These are phyloP conservation scores for Aleurites moluccanus DNA, from an alignment of 441 rosid genomes.

Conservation along the genomic window DNA sequence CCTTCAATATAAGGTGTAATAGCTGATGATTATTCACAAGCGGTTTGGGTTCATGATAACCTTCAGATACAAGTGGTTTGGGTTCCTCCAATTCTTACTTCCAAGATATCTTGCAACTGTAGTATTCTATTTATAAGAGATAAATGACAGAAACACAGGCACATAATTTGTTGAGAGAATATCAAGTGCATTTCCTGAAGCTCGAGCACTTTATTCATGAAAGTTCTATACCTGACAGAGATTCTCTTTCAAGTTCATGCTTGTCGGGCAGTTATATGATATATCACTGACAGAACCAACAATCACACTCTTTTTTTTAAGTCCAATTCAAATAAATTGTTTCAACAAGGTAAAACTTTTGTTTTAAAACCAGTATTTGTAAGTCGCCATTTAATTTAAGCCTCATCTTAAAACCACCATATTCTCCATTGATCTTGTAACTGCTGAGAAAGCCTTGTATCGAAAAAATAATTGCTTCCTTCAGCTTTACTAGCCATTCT, in stretches of 20 bases:
- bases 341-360: neutral
- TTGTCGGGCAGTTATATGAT: too few relatives aligned
- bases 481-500: too few relatives aligned
- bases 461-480: too few relatives aligned
- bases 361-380: neutral
- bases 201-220: neutral
- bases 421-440: too few relatives aligned
- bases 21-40: neutral
- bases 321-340: neutral
- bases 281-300: neutral
- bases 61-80: neutral
- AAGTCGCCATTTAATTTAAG: neutral
- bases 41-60: neutral
- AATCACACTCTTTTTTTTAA: neutral
- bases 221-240: neutral
- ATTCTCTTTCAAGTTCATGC: neutral
- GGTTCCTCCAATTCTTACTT: too few relatives aligned
- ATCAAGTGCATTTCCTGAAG: neutral
- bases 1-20: neutral
- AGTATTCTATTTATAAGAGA: neutral
- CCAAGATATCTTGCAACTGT: neutral
- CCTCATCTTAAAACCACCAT: neutral
- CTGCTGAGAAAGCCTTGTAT: too few relatives aligned
- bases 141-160: too few relatives aligned
- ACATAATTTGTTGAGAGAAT: neutral